Conservation (phyloP, 1,284 basidiomycete genomes). For the Xanthoconium separans region DNA sequence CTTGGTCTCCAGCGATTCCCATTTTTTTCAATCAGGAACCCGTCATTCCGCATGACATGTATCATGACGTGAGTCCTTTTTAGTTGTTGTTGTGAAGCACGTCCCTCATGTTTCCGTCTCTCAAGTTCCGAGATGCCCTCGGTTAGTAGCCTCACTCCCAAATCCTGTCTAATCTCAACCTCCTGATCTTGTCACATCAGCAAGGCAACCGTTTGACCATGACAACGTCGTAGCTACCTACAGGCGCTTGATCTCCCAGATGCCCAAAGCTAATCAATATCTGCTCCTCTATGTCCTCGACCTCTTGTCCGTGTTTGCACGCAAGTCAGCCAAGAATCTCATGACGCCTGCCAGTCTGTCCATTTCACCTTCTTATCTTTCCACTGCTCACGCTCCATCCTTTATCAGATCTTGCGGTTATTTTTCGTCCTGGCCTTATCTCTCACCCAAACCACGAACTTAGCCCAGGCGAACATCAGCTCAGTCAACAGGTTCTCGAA, state of each 20-base stretch:
- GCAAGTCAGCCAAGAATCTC: conserved; percentile 87
- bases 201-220: conserved; percentile 62
- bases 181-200: conserved; percentile 36
- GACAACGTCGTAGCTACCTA: conserved; percentile 75
- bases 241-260: conserved; percentile 79
- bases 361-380: not conserved
- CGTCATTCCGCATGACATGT: conserved; percentile 86
- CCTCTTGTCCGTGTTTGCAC: conserved; percentile 91
- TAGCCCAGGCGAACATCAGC: conserved; percentile 77
- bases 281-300: conserved; percentile 96
- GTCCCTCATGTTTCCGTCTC: conserved; percentile 18
- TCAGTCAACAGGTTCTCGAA: conserved; percentile 89
- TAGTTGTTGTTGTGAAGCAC: conserved; percentile 6
- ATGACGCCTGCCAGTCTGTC: conserved; percentile 92
- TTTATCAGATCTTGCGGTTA: conserved; percentile 81
- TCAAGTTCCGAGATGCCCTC: conserved; percentile 80
- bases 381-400: not conserved
- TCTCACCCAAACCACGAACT: conserved; percentile 86
- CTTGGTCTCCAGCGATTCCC: conserved; percentile 10
- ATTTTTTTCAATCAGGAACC: conserved; percentile 62
- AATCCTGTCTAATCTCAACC: not conserved
- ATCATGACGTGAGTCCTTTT: conserved; percentile 68
- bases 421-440: conserved; percentile 91
- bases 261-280: conserved; percentile 91
- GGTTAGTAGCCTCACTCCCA: conserved; percentile 42